Evolutionary conservation across 345 rosid species (phyloP).

Genomic region (Eucalyptus sp.): DNA sequence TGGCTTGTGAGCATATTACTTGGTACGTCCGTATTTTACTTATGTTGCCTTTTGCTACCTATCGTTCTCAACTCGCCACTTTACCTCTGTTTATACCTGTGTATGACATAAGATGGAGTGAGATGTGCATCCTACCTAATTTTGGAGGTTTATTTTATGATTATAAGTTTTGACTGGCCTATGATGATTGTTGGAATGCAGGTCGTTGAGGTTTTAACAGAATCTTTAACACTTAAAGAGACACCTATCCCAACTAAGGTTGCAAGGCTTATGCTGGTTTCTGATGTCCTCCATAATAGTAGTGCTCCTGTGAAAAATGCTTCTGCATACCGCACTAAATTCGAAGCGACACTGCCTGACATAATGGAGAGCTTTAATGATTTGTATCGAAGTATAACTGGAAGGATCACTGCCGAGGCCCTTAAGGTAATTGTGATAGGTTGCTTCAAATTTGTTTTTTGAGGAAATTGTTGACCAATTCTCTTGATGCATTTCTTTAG

Average conservation of each 20-base stretch:
- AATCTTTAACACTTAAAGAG: constrained; percentile 91
- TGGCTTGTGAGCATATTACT: not conserved
- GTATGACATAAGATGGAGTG: not conserved
- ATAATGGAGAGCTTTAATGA: constrained; percentile 99
- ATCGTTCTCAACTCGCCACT: not conserved
- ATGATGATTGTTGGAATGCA: constrained; percentile 12
- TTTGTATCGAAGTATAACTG: constrained; percentile 82
- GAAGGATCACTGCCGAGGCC: constrained; percentile 98
- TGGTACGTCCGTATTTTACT: not conserved
- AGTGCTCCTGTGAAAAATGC: constrained; percentile 99
- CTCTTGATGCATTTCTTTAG: not conserved
- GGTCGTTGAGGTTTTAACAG: constrained; percentile 96
- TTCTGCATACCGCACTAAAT: constrained; percentile 97
- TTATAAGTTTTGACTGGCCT: not conserved
- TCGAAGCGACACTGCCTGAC: constrained; percentile 86
- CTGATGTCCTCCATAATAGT: constrained; percentile 90
- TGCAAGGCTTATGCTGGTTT: constrained; percentile 82
- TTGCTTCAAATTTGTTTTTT: not conserved
- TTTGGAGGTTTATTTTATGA: not conserved
- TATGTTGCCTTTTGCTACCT: not conserved
- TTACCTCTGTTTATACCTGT: not conserved
- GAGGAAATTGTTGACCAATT: not conserved
- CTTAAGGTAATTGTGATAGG: constrained; percentile 47
- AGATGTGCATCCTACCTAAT: not conserved
- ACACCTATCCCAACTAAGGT: constrained; percentile 96